A percentile compares a stretch with the other conserved stretches of the same genome.
Conservation (phyloP, 345 rosid species). For the Sonneratia caseolaris region DNA sequence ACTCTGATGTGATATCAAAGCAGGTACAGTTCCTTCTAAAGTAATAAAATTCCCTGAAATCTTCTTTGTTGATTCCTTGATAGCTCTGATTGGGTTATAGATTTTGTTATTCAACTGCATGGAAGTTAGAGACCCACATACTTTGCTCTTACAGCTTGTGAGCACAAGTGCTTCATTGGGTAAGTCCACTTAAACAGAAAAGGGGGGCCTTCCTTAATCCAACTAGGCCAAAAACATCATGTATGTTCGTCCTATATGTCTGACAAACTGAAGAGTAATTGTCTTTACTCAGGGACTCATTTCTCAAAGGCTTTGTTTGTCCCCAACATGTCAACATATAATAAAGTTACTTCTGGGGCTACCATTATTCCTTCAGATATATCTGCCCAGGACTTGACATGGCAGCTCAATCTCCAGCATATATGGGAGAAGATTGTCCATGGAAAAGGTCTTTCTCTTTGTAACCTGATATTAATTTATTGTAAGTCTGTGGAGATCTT, state of each 20-base stretch:
- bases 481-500: too few relatives aligned
- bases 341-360: slow-evolving; percentile 59
- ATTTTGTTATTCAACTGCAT: slow-evolving; percentile 86
- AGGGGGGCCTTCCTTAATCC: background rate
- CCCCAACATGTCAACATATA: slow-evolving; percentile 69
- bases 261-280: background rate
- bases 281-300: slow-evolving; percentile 42
- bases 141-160: slow-evolving; percentile 61
- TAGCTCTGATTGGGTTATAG: slow-evolving; percentile 22
- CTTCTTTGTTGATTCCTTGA: slow-evolving; percentile 4
- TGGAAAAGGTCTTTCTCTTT: slow-evolving; percentile 39
- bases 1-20: slow-evolving; percentile 14
- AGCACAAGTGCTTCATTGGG: slow-evolving; percentile 68
- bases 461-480: background rate
- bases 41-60: background rate
- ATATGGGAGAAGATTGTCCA: slow-evolving; percentile 62
- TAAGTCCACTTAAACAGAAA: slow-evolving; percentile 17
- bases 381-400: slow-evolving; percentile 43
- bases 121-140: slow-evolving; percentile 79
- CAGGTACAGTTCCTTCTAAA: slow-evolving; percentile 35
- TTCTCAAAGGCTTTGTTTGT: slow-evolving; percentile 76
- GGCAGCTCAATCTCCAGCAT: slow-evolving; percentile 71
- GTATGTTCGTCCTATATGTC: background rate
- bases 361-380: slow-evolving; percentile 33
- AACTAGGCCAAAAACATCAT: background rate